Percentiles rank a stretch among this genome's conserved stretches.
Evolutionary conservation across 306 rosid genomes (phyloP).

Genomic region (Cicer cuneatum): DNA sequence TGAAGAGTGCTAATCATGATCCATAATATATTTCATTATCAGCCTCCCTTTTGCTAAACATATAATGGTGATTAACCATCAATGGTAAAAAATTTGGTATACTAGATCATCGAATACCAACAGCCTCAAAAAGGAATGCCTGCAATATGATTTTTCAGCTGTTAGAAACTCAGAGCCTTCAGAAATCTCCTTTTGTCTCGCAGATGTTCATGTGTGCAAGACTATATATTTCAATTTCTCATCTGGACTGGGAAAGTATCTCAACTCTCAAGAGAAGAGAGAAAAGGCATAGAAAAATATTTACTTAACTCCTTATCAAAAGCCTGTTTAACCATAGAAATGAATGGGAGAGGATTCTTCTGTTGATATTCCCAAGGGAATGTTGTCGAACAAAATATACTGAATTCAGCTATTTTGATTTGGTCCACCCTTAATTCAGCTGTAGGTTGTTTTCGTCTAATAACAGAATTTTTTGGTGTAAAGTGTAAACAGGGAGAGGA

Average conservation of each 20-base stretch:
- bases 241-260: background rate
- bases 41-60: constrained; percentile 16
- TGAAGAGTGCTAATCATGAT: background rate
- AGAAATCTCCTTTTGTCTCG: constrained; percentile 19
- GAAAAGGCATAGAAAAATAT: background rate
- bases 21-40: background rate
- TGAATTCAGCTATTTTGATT: too few relatives aligned
- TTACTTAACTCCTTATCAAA: constrained; percentile 25
- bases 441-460: too few relatives aligned
- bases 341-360: background rate
- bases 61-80: background rate
- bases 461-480: too few relatives aligned
- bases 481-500: background rate
- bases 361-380: background rate
- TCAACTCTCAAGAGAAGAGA: constrained; percentile 1
- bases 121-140: background rate
- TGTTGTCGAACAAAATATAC: too few relatives aligned
- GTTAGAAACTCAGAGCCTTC: constrained; percentile 1
- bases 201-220: background rate
- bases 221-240: background rate
- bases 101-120: constrained; percentile 24
- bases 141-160: background rate
- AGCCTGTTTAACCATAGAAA: constrained; percentile 1
- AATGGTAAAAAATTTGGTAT: constrained; percentile 4
- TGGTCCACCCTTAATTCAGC: too few relatives aligned